A percentile compares a stretch with the other conserved stretches of the same genome.
These are phyloP conservation scores for Strobilomyces confusus DNA, from an alignment of 768 basidiomycete species.

Conservation along the genomic window DNA sequence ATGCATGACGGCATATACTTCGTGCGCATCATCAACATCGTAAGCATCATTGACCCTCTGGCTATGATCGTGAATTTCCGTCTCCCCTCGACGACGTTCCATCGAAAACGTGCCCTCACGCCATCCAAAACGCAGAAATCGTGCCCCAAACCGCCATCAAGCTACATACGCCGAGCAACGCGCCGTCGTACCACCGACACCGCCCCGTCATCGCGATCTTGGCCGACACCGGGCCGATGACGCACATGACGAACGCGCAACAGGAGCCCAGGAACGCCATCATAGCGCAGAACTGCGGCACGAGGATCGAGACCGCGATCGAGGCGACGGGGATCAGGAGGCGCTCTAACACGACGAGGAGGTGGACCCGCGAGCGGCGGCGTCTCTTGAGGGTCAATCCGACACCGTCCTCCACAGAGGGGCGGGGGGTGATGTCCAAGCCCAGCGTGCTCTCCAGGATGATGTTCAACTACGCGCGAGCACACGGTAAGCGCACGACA, in stretches of 20 bases:
- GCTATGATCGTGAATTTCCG: too few species aligned
- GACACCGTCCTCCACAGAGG: slow-evolving; percentile 27
- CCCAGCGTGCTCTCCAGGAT: slow-evolving; percentile 79
- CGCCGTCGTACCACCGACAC: slow-evolving; percentile 49
- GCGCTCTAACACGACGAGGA: slow-evolving; percentile 51
- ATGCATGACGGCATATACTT: too few species aligned
- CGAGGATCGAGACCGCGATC: slow-evolving; percentile 63
- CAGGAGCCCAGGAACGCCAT: slow-evolving; percentile 95
- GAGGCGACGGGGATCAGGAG: slow-evolving; percentile 54
- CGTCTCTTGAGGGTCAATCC: slow-evolving; percentile 8
- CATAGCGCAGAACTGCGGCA: slow-evolving; percentile 77
- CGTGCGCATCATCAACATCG: too few species aligned
- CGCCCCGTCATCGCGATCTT: slow-evolving; percentile 55
- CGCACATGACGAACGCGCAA: slow-evolving; percentile 70
- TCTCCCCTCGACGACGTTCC: too few species aligned
- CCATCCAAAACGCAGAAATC: slow-evolving; percentile 51
- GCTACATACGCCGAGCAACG: slow-evolving; percentile 47
- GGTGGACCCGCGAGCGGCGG: slow-evolving; percentile 28
- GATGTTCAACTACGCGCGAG: slow-evolving; percentile 59
- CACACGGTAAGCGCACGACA: not conserved
- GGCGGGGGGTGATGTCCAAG: slow-evolving; percentile 39
- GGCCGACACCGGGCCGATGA: slow-evolving; percentile 73
- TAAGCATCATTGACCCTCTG: too few species aligned
- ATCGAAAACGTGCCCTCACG: slow-evolving; percentile 18
- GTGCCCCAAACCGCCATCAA: slow-evolving; percentile 82